phyloP scores from a whole-genome alignment of 2,329 filamentous ascomycete genomes.

The Plectosphaerella plurivora region DNA sequence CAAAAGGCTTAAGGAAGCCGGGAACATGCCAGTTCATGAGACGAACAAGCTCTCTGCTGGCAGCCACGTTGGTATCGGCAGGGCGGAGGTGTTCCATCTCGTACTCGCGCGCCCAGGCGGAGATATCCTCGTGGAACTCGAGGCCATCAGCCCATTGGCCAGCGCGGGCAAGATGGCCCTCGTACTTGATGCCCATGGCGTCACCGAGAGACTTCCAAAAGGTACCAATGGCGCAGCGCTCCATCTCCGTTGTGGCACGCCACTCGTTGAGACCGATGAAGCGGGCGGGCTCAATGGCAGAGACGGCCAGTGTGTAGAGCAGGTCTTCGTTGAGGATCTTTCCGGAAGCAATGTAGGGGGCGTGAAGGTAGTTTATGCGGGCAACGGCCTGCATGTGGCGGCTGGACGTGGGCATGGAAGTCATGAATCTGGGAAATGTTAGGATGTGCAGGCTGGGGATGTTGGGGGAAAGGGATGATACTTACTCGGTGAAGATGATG shows the following conservation, averaged over 20 bases:
- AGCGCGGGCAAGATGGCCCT: slow-evolving; percentile 26
- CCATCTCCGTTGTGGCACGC: slow-evolving; percentile 62
- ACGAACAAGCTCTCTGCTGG: slow-evolving; percentile 55
- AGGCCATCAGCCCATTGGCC: slow-evolving; percentile 42
- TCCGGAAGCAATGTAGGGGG: slow-evolving; percentile 27
- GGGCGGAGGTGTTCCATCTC: slow-evolving; percentile 57
- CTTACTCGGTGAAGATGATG: slow-evolving; percentile 29
- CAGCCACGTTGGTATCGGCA: slow-evolving; percentile 38
- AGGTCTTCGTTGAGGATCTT: slow-evolving; percentile 32
- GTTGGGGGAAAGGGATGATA: slow-evolving; percentile 17
- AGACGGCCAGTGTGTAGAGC: slow-evolving; percentile 45
- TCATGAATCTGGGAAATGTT: not conserved
- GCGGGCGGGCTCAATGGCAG: slow-evolving; percentile 59
- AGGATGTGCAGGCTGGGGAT: slow-evolving; percentile 13
- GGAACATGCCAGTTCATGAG: slow-evolving; percentile 56
- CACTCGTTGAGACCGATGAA: slow-evolving; percentile 68
- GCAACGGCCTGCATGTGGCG: slow-evolving; percentile 28
- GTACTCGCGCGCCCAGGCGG: slow-evolving; percentile 47
- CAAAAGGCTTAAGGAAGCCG: slow-evolving; percentile 36
- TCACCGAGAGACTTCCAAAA: slow-evolving; percentile 71
- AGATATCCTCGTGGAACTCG: slow-evolving; percentile 46
- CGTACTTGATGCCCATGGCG: slow-evolving; percentile 59
- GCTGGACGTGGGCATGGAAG: not conserved
- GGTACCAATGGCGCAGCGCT: slow-evolving; percentile 61
- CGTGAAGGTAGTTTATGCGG: slow-evolving; percentile 35